These are phyloP conservation scores for Nothophoma quercina DNA, from an alignment of 2,329 filamentous ascomycete species.

Conservation along the genomic window DNA sequence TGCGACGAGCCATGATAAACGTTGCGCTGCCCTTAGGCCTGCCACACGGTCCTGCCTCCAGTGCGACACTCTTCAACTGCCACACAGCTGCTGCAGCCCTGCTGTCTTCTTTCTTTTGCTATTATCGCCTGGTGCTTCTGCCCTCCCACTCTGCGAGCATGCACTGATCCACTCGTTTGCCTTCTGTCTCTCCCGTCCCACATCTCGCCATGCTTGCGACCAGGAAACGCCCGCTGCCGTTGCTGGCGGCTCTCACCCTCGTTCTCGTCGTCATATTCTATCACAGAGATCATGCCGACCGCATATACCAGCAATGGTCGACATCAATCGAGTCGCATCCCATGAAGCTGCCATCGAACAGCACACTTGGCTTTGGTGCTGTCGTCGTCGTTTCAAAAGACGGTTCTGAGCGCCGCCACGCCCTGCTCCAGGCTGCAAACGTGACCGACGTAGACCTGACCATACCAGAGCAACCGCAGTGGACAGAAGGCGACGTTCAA, in stretches of 20 bases:
- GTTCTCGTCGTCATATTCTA: conserved; percentile 39
- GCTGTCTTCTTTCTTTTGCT: conserved; percentile 2
- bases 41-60: conserved; percentile 6
- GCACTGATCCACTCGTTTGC: conserved; percentile 29
- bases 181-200: conserved; percentile 15
- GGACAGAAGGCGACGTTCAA: conserved; percentile 53
- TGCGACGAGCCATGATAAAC: conserved; percentile 26
- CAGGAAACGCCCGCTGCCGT: conserved; percentile 40
- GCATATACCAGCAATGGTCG: conserved; percentile 40
- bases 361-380: conserved; percentile 52
- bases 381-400: conserved; percentile 52
- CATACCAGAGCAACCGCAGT: conserved; percentile 52
- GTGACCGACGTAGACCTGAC: conserved; percentile 53
- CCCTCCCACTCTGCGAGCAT: conserved; percentile 23
- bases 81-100: conserved; percentile 6
- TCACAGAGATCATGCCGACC: conserved; percentile 36
- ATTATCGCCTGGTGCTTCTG: conserved; percentile 8
- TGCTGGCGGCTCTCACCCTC: conserved; percentile 38
- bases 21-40: conserved; percentile 12
- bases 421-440: conserved; percentile 52
- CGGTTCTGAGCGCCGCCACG: conserved; percentile 49
- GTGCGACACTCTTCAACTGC: background rate
- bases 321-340: conserved; percentile 35
- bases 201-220: conserved; percentile 41
- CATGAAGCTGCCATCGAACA: conserved; percentile 41